Conservation (phyloP, 176 grass and related monocot species). For the Oryza australiensis region DNA sequence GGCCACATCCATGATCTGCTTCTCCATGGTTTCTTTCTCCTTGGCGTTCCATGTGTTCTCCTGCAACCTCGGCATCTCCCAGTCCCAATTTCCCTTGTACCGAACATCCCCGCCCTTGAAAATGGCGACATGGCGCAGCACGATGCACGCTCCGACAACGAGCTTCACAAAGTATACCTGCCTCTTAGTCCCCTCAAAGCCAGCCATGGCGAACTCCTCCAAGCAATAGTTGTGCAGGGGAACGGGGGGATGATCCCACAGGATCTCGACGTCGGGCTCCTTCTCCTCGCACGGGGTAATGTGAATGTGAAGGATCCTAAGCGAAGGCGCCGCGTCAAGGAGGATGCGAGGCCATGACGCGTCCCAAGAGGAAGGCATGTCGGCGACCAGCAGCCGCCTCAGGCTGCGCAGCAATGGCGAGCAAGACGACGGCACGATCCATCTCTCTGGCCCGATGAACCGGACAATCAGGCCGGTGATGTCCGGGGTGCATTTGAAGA, state of each 20-base stretch:
- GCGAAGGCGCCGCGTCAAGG: background rate
- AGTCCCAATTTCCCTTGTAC: conserved; percentile 10
- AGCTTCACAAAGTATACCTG: conserved; percentile 7
- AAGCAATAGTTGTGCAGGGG: background rate
- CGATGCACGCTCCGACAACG: background rate
- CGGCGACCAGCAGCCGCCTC: conserved; percentile 8
- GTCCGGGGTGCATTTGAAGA: background rate
- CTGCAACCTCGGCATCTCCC: conserved; percentile 13
- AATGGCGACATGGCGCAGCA: background rate
- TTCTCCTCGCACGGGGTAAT: background rate
- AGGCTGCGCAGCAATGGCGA: background rate
- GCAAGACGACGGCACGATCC: conserved; percentile 11
- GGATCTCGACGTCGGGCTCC: background rate
- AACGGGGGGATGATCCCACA: background rate
- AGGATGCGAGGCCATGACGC: background rate
- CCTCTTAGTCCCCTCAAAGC: background rate
- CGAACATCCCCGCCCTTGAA: background rate
- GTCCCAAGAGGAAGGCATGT: conserved; percentile 22
- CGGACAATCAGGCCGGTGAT: conserved; percentile 11
- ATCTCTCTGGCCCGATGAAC: conserved; percentile 25
- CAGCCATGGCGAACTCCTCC: conserved; percentile 17
- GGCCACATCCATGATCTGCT: too few species aligned
- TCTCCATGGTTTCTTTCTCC: too few species aligned
- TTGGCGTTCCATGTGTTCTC: too few species aligned
- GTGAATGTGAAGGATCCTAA: conserved; percentile 6